Percentiles rank a stretch among this genome's conserved stretches.
These are phyloP conservation scores for Saposhnikovia divaricata DNA, from an alignment of 129 eudicot species.

Conservation along the genomic window DNA sequence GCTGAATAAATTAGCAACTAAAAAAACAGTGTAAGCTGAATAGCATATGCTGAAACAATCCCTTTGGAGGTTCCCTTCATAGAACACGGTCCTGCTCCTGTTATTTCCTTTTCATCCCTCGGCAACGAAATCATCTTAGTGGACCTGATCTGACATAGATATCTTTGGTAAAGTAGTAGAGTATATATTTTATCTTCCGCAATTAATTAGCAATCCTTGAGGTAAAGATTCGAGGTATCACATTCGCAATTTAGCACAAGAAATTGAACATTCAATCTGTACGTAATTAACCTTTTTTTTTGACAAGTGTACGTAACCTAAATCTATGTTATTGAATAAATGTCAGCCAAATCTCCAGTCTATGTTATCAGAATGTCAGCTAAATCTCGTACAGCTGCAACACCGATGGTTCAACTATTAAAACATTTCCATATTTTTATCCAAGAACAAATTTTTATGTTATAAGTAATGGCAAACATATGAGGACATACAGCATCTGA, in stretches of 20 bases:
- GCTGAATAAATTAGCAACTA: neutral
- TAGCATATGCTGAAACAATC: conserved; percentile 5
- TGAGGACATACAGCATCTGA: conserved; percentile 1
- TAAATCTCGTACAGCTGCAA: no score
- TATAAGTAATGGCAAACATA: neutral
- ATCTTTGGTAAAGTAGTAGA: neutral
- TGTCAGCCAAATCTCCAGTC: no score
- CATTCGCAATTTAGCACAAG: neutral
- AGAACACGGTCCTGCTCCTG: neutral
- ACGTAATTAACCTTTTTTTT: no score
- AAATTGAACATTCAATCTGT: neutral
- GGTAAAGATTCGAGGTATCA: neutral
- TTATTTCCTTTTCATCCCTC: neutral
- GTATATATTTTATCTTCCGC: neutral
- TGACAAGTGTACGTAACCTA: neutral
- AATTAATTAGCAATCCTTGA: neutral
- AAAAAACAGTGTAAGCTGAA: neutral
- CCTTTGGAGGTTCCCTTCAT: neutral
- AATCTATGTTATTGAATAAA: neutral
- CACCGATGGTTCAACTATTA: no score
- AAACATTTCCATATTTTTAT: neutral
- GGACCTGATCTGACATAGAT: neutral
- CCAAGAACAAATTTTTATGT: no score
- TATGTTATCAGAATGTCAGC: no score
- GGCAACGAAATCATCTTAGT: neutral